phyloP scores from a whole-genome alignment of 441 rosid genomes.

The Corymbia calophylla region DNA sequence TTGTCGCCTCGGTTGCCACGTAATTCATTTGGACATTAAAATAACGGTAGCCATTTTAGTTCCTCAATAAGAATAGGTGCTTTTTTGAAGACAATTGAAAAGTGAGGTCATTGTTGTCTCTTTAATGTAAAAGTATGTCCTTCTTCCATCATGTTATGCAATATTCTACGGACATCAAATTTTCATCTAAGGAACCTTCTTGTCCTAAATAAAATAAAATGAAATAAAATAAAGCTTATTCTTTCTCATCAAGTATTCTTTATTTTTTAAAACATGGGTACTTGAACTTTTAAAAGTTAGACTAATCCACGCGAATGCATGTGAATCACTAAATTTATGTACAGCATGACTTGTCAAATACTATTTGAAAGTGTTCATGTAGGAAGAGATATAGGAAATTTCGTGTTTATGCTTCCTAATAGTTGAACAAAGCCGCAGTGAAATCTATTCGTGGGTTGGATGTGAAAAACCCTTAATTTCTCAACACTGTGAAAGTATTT shows the following conservation, averaged over 20 bases:
- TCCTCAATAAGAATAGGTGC: neutral
- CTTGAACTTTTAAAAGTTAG: neutral
- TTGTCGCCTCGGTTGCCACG: no score
- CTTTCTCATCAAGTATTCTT: no score
- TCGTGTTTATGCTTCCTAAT: neutral
- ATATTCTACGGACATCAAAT: neutral
- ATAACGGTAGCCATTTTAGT: no score
- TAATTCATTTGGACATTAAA: no score
- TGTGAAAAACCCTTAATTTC: rapidly evolving
- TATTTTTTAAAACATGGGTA: neutral
- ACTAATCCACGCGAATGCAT: neutral
- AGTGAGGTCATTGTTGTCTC: neutral
- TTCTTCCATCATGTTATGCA: no score
- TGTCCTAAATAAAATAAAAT: neutral
- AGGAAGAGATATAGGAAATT: neutral
- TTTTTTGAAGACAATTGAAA: neutral
- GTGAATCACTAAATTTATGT: neutral
- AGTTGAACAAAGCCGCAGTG: neutral
- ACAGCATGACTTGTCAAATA: neutral
- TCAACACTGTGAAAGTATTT: neutral
- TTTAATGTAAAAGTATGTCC: neutral
- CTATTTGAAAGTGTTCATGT: neutral
- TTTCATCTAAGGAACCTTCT: neutral
- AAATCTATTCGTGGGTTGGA: rapidly evolving
- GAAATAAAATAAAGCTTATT: neutral